These are phyloP conservation scores for Ceratocystis variospora DNA, from an alignment of 2,329 filamentous ascomycete genomes.

Conservation along the genomic window DNA sequence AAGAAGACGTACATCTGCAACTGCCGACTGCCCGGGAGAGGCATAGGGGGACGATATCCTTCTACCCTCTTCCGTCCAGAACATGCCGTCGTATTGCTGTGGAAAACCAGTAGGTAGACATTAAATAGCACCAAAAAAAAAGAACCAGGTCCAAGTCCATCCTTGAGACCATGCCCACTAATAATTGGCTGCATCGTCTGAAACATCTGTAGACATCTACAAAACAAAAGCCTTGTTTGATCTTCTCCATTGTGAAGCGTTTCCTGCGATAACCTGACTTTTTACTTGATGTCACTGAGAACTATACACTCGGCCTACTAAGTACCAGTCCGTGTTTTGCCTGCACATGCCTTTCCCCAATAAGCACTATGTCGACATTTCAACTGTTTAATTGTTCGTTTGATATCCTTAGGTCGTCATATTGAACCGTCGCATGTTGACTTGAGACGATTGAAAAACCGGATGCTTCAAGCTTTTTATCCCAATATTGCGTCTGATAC, in stretches of 20 bases:
- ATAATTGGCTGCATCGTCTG: background rate
- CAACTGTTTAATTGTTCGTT: background rate
- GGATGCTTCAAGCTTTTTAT: background rate
- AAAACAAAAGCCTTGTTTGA: conserved; percentile 16
- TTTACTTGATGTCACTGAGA: background rate
- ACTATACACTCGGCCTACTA: background rate
- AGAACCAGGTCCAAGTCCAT: background rate
- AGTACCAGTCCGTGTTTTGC: background rate
- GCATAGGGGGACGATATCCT: too few species aligned
- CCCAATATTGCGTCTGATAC: too few species aligned
- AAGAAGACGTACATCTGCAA: too few species aligned
- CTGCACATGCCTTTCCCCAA: background rate
- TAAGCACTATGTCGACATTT: background rate
- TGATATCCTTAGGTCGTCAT: background rate
- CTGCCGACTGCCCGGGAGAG: too few species aligned
- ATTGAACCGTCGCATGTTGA: background rate
- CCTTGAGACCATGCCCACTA: background rate
- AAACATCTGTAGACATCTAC: background rate
- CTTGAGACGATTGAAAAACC: background rate
- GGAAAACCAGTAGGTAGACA: too few species aligned
- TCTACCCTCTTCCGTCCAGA: too few species aligned
- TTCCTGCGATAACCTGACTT: background rate
- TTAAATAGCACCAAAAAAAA: too few species aligned
- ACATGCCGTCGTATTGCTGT: too few species aligned
- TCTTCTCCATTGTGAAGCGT: conserved; percentile 5